Evolutionary conservation across 495 filamentous ascomycete genomes (phyloP).

Genomic region (Chaetomium cochliodes): DNA sequence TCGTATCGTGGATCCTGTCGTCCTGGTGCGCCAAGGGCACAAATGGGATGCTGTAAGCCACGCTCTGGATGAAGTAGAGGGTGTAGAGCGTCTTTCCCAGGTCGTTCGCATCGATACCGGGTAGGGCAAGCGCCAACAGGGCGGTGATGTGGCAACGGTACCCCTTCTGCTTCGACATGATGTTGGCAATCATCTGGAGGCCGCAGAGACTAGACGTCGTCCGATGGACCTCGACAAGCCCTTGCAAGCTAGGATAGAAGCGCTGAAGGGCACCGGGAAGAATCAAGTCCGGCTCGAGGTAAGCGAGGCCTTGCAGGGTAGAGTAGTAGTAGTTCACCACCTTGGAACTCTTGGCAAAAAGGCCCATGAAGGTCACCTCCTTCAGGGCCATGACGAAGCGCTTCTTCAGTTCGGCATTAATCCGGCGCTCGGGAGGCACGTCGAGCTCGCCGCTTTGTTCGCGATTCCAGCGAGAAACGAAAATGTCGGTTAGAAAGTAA

Average conservation of each 20-base stretch:
- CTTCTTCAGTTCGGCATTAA: conserved; percentile 76
- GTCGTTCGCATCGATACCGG: conserved; percentile 97
- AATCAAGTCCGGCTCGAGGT: conserved; percentile 87
- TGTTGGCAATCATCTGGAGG: conserved; percentile 81
- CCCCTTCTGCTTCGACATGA: conserved; percentile 87
- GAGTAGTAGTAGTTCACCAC: conserved; percentile 89
- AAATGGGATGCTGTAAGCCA: conserved; percentile 93
- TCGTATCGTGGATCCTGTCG: conserved; percentile 68
- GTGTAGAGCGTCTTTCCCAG: conserved; percentile 94
- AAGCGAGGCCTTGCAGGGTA: conserved; percentile 83
- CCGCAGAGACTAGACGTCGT: conserved; percentile 91
- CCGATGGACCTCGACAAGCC: conserved; percentile 93
- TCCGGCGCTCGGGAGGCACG: conserved; percentile 70
- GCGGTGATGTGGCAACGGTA: conserved; percentile 95
- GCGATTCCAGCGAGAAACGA: conserved; percentile 96
- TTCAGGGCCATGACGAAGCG: conserved; percentile 88
- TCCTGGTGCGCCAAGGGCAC: conserved; percentile 71
- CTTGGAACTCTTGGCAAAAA: conserved; percentile 90
- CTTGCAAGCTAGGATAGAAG: conserved; percentile 95
- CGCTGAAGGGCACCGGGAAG: conserved; percentile 90
- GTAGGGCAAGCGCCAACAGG: conserved; percentile 83
- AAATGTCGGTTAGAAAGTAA: conserved; percentile 92
- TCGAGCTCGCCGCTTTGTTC: conserved; percentile 91
- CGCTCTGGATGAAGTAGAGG: conserved; percentile 88
- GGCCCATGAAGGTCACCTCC: conserved; percentile 97